Percentiles rank a stretch among this genome's conserved stretches.
Evolutionary conservation across 2,329 filamentous ascomycete species (phyloP).

Genomic region (Zymoseptoria ardabiliae): DNA sequence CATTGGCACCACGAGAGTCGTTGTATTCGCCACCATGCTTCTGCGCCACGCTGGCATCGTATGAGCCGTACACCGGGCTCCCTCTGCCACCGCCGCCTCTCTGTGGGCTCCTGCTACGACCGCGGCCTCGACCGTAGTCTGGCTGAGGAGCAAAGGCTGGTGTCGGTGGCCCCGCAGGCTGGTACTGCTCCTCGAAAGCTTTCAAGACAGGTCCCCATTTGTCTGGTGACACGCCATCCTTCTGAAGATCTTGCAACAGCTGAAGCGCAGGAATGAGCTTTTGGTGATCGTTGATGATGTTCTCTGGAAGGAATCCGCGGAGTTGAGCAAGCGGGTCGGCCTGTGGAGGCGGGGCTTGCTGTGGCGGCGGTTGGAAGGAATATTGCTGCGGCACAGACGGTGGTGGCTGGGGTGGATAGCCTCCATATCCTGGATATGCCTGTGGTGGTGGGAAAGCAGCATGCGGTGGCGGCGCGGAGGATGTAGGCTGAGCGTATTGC

Average conservation of each 20-base stretch:
- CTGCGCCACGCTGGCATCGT: constrained; percentile 44
- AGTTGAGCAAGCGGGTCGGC: constrained; percentile 25
- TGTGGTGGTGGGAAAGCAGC: constrained; percentile 15
- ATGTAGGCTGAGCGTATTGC: constrained; percentile 11
- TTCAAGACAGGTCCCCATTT: constrained; percentile 59
- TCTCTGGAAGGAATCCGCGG: constrained; percentile 29
- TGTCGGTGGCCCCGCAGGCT: constrained; percentile 13
- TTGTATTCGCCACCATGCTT: constrained; percentile 16
- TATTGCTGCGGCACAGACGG: constrained; percentile 30
- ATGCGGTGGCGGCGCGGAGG: constrained; percentile 11
- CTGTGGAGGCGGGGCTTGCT: constrained; percentile 32
- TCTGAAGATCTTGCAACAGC: constrained; percentile 66
- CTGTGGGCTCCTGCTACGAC: constrained; percentile 60
- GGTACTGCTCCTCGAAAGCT: constrained; percentile 36
- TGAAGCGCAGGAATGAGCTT: constrained; percentile 64
- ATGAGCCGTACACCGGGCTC: constrained; percentile 64
- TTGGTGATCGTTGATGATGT: constrained; percentile 31
- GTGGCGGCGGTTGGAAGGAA: constrained; percentile 52
- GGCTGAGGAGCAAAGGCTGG: constrained; percentile 15
- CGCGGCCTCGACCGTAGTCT: constrained; percentile 54
- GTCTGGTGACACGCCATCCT: constrained; percentile 69
- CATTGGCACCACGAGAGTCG: constrained; percentile 36
- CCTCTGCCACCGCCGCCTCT: constrained; percentile 51
- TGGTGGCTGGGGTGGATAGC: constrained; percentile 26
- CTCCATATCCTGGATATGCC: constrained; percentile 10